phyloP scores from a whole-genome alignment of 1,139 yeast species.

The Candida buenavistaensis region DNA sequence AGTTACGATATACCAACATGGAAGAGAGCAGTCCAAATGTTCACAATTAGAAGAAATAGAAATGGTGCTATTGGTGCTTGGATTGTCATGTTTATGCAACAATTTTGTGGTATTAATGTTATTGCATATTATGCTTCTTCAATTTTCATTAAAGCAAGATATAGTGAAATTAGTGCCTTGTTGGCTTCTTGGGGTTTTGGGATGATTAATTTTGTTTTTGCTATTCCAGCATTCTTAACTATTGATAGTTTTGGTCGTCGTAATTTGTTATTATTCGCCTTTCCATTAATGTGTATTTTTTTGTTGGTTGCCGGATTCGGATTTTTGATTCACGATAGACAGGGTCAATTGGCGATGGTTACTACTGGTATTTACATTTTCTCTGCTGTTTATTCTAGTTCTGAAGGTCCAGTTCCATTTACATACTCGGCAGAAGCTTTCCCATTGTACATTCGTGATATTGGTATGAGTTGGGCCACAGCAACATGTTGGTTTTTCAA shows the following conservation, averaged over 20 bases:
- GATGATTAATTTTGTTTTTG: slow-evolving; percentile 75
- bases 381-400: slow-evolving; percentile 74
- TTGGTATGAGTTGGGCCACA: slow-evolving; percentile 84
- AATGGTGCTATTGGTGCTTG: slow-evolving; percentile 81
- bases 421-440: slow-evolving; percentile 84
- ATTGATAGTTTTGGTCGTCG: slow-evolving; percentile 83
- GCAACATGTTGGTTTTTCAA: slow-evolving; percentile 87
- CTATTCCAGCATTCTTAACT: slow-evolving; percentile 80
- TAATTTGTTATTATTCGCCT: slow-evolving; percentile 63
- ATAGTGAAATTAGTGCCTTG: slow-evolving; percentile 59
- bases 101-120: slow-evolving; percentile 88
- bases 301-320: slow-evolving; percentile 75
- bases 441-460: slow-evolving; percentile 80
- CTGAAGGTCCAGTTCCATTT: slow-evolving; percentile 91
- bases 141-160: slow-evolving; percentile 69
- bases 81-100: slow-evolving; percentile 88
- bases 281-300: slow-evolving; percentile 72
- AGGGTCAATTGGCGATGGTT: slow-evolving; percentile 46
- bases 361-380: slow-evolving; percentile 77
- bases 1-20: slow-evolving; percentile 55
- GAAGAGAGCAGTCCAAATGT: slow-evolving; percentile 53
- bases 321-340: slow-evolving; percentile 56
- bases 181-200: slow-evolving; percentile 88
- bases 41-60: slow-evolving; percentile 75
- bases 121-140: slow-evolving; percentile 81